Base-by-base conservation (phyloP, 768 basidiomycete species). In the Dioszegia aurantiaca region DNA sequence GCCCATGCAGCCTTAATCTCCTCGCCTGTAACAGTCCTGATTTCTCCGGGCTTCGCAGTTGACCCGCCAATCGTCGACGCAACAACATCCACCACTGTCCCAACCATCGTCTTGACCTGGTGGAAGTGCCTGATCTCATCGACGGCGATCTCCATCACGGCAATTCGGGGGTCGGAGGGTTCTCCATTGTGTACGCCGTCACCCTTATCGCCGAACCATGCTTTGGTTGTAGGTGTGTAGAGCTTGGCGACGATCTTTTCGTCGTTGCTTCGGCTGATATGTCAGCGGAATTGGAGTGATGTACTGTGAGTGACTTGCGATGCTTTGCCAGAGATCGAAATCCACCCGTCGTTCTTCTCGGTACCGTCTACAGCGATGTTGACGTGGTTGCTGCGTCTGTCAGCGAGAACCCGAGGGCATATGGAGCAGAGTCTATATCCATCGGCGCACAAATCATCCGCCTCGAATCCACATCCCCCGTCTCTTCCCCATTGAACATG, bases 171-270 rank as follows among this genome's bases (percentile, higher is more conserved):
- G 63, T 94, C 92, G 45, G 81, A 78, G 28, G 81, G 81, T 65
- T 86, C 83, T n/a, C 90, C 91, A 66, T 84, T 86, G 75, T 92
- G 90, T 5, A 87, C 78, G 17, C 88, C 88, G 63, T 94, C 90
- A 30, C 86, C 85, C 55, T 92, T 80, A 70, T 94, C 87, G 36
- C 88, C 89, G 66, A 93, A 93, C 82, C 89, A 95, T 0, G 86
- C 87, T 55, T 76, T 74, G 60, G 69, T 67, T 16, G 71, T 47
- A 2, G 73, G 73, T 56, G 61, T 70, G 62, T 65, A 77, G 37
- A 72, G 68, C 55, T 72, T 66, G 40, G 58, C 61, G 30, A 76
- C 65, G 40, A 65, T 9, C 82, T 54, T 57, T 21, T 63, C 45
- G 42, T 73, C 75, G 21, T 58, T 74, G 30, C 83, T 80, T 2